Evolutionary conservation across 768 basidiomycete genomes (phyloP), one percentile per base, ranked within the genome.

Genomic region (Tricholoma sp.): DNA sequence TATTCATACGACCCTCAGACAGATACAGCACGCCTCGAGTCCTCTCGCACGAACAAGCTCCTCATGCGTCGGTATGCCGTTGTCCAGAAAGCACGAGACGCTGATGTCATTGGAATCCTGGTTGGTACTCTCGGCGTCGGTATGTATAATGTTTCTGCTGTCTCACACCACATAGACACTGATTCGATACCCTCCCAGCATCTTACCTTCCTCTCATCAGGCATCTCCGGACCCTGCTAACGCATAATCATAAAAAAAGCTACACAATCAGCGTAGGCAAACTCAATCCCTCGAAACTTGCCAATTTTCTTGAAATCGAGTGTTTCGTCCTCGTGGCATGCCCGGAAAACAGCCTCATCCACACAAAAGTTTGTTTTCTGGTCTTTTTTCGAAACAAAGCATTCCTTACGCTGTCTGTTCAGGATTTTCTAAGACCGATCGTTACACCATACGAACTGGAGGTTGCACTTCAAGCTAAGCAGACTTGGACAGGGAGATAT

Each of bases 211-310:
- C 92, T 1, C 77, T 98, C 4, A 89, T 99, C 57, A 77, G 80
- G 0, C 85, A 91, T 61, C 78, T 98, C n/a, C 88, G 96, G 6
- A 66, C 73, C 13, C 73, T 88, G 8, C 80, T 98, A 50, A 68
- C 77, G 1, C 77, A 75, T 37, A 78, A 83, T 1, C 82, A 80
- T 57, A 96, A 95, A 74, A 98, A 98, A 69, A 84, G 83, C 59
- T 99, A 98, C 71, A 98, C 96, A 2, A 84, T 99, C 61, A 90
- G 86, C 53, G 95, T 99, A 0, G 96, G 97, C 36, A 94, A 96
- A 70, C 81, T 97, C 48, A 97, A 92, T 62, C 95, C 97, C 0
- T 82, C 94, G 6, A 98, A 98, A 65, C 79, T 98, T 18, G 96
- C 87, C 8, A 99, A 98, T 70, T 98, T 98, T 69, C 80, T 90